Conservation (phyloP, 305 asterid genomes). For the Solanum hybrid region DNA sequence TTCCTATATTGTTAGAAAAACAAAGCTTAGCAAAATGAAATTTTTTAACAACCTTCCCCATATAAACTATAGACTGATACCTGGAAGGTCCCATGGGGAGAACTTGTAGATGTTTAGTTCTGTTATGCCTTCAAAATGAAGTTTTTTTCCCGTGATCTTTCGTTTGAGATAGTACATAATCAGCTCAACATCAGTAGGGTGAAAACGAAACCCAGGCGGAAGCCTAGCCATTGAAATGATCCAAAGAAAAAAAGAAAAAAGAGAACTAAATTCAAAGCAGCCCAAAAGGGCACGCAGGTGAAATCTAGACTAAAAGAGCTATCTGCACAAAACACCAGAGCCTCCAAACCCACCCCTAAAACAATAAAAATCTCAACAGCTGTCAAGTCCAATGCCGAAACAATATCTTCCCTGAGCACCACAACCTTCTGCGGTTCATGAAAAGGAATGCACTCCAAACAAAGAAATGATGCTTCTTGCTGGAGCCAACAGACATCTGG, state of each 20-base stretch:
- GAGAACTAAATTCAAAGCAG: neutral
- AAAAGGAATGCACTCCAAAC: constrained; percentile 56
- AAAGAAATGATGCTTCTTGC: constrained; percentile 50
- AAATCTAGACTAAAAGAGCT: constrained; percentile 1
- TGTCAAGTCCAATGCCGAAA: constrained; percentile 84
- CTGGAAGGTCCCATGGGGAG: constrained; percentile 92
- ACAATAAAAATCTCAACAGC: neutral
- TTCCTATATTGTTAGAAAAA: neutral
- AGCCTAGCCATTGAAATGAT: constrained; percentile 36
- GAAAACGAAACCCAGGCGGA: constrained; percentile 89
- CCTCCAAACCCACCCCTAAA: constrained; percentile 11
- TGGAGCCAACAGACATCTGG: constrained; percentile 91
- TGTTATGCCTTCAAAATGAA: constrained; percentile 53
- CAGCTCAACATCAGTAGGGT: constrained; percentile 82
- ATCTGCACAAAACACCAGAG: constrained; percentile 11
- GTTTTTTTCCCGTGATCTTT: constrained; percentile 57
- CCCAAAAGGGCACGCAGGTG: neutral
- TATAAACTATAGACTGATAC: constrained; percentile 19
- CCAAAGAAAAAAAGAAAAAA: neutral
- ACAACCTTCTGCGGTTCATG: constrained; percentile 59
- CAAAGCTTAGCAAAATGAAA: neutral
- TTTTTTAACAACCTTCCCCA: neutral
- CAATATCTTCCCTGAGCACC: constrained; percentile 46
- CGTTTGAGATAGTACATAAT: constrained; percentile 74
- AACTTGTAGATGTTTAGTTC: constrained; percentile 64